phyloP scores from a whole-genome alignment of 192 early-diverging fungal species.

The Rhizophagus clarus region DNA sequence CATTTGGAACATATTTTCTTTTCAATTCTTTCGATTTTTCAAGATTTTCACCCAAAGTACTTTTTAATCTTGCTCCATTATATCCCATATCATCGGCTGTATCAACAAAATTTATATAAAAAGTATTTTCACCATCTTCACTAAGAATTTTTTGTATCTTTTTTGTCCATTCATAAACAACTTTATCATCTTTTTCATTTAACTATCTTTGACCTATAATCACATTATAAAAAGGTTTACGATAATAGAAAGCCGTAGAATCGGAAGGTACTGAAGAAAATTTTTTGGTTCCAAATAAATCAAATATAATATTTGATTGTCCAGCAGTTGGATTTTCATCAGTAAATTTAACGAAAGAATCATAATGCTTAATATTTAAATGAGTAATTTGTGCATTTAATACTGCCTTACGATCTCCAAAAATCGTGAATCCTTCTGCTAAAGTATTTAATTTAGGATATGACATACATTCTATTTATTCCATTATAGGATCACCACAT shows the following conservation, averaged over 20 bases:
- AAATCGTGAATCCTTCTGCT: too few species aligned
- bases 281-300: not conserved
- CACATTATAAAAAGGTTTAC: not conserved
- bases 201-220: not conserved
- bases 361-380: not conserved
- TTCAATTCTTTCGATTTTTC: constrained; percentile 5
- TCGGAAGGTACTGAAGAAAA: not conserved
- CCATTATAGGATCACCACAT: not conserved
- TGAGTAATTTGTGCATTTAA: not conserved
- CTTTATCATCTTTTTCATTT: not conserved
- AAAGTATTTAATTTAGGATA: not conserved
- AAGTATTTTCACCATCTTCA: not conserved
- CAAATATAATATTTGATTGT: not conserved
- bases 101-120: not conserved
- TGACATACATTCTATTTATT: not conserved
- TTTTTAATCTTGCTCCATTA: not conserved
- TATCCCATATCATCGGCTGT: not conserved
- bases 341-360: not conserved
- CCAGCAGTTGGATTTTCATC: not conserved
- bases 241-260: not conserved
- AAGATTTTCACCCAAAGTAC: not conserved
- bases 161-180: not conserved
- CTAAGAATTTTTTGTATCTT: not conserved
- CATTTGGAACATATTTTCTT: constrained; percentile 3
- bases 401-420: not conserved